phyloP scores from a whole-genome alignment of 2,329 filamentous ascomycete species.

The Stagonosporopsis cucurbitacearum region DNA sequence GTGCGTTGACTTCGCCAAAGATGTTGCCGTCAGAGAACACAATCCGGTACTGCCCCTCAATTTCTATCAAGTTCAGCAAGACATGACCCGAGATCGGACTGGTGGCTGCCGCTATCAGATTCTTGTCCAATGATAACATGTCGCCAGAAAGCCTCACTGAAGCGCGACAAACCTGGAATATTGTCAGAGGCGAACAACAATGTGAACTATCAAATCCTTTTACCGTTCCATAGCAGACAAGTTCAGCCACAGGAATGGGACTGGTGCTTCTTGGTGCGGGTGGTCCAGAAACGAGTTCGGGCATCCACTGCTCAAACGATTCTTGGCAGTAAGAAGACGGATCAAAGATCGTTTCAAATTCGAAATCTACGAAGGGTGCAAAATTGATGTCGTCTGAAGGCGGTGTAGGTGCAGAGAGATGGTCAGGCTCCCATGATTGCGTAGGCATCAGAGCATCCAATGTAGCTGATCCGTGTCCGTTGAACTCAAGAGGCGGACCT shows the following conservation, averaged over 20 bases:
- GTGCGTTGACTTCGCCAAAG: constrained; percentile 29
- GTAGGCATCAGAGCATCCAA: background rate
- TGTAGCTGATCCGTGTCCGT: background rate
- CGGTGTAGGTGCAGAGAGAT: no score
- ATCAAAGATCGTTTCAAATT: background rate
- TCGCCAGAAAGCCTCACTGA: constrained; percentile 31
- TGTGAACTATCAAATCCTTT: background rate
- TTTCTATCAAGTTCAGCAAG: constrained; percentile 19
- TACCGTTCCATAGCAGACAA: background rate
- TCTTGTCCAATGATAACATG: constrained; percentile 31
- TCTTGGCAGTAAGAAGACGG: background rate
- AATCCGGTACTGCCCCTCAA: constrained; percentile 22
- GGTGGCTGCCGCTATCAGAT: constrained; percentile 7
- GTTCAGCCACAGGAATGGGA: background rate
- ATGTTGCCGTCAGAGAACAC: constrained; percentile 21
- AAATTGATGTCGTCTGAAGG: background rate
- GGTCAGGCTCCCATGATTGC: background rate
- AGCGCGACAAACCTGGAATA: constrained; percentile 23
- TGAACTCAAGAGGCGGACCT: background rate
- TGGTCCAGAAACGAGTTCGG: background rate
- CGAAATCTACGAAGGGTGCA: background rate
- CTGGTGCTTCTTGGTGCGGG: background rate
- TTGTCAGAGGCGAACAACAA: background rate
- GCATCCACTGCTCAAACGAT: background rate
- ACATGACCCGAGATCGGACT: constrained; percentile 25